Evolutionary conservation across 106 monocot genomes (phyloP).

Genomic region (Dioscorea zingiberensis): DNA sequence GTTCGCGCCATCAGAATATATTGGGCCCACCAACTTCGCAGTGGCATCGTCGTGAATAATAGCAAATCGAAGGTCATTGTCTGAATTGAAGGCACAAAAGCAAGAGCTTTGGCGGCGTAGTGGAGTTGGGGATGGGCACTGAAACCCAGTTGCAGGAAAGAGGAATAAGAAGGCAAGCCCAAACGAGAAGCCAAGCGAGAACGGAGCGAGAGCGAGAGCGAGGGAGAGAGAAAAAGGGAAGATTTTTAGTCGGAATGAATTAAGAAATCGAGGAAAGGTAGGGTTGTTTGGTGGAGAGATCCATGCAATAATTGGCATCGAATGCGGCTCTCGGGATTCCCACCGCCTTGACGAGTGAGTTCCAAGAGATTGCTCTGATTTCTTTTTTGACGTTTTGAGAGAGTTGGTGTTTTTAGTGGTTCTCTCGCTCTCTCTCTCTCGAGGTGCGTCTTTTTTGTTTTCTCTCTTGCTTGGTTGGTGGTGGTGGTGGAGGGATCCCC

Average conservation of each 20-base stretch:
- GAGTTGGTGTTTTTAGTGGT: not conserved
- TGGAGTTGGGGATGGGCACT: not conserved
- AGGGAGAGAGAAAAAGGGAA: not conserved
- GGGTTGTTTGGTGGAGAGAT: constrained; percentile 2
- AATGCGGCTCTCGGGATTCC: constrained; percentile 11
- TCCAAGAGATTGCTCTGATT: not conserved
- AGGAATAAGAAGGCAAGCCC: not conserved
- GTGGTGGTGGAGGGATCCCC: not conserved
- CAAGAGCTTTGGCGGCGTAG: not conserved
- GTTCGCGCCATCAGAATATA: too few relatives aligned
- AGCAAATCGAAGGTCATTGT: not conserved
- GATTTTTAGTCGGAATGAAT: too few relatives aligned
- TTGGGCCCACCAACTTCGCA: not conserved
- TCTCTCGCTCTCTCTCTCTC: not conserved
- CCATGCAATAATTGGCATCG: not conserved
- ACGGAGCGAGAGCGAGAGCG: not conserved
- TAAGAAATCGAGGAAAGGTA: not conserved
- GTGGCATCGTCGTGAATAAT: not conserved
- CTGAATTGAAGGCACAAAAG: not conserved
- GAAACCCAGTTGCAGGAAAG: not conserved
- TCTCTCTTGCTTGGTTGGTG: not conserved
- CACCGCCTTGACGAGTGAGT: not conserved
- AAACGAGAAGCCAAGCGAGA: not conserved
- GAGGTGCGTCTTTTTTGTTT: not conserved
- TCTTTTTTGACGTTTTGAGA: too few relatives aligned